Percentiles rank a stretch among this genome's conserved stretches.
These are phyloP conservation scores for Xylariaceae sp. DNA, from an alignment of 2,329 filamentous ascomycete genomes.

Conservation along the genomic window DNA sequence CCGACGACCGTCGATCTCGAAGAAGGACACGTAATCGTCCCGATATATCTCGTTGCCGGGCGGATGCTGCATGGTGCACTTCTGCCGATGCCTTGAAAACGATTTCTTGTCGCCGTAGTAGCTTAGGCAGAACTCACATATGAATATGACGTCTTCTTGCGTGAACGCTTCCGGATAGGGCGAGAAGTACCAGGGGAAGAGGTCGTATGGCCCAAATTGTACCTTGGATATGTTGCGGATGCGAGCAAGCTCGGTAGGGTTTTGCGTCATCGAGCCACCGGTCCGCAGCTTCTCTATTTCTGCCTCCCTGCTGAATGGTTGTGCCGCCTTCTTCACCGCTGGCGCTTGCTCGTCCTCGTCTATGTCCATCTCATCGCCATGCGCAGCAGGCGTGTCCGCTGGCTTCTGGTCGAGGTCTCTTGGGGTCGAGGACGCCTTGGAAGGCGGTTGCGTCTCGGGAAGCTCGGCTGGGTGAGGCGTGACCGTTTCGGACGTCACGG, in stretches of 20 bases:
- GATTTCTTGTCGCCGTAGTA: constrained; percentile 82
- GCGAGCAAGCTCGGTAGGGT: constrained; percentile 91
- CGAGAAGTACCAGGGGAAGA: constrained; percentile 98
- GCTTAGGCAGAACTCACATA: constrained; percentile 93
- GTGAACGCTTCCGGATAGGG: constrained; percentile 89
- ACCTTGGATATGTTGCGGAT: constrained; percentile 92
- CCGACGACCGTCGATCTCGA: constrained; percentile 90
- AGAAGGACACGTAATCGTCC: constrained; percentile 89
- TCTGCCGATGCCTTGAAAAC: constrained; percentile 78
- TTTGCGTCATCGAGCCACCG: constrained; percentile 97
- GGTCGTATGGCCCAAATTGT: constrained; percentile 85
- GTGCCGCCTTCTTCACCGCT: constrained; percentile 42
- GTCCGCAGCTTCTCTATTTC: constrained; percentile 96
- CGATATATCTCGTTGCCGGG: constrained; percentile 98
- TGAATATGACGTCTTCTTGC: constrained; percentile 84
- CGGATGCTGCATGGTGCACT: constrained; percentile 87
- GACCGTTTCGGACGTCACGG: constrained; percentile 46
- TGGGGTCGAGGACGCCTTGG: constrained; percentile 39
- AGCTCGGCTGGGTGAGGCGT: constrained; percentile 50
- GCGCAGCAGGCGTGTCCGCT: constrained; percentile 39
- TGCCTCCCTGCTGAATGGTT: constrained; percentile 70
- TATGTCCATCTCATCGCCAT: constrained; percentile 48
- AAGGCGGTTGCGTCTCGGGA: constrained; percentile 41
- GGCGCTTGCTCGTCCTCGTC: constrained; percentile 44
- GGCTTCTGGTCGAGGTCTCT: constrained; percentile 43